Evolutionary conservation across 1,139 yeast species (phyloP).

Genomic region (Debaryomyces singareniensis): DNA sequence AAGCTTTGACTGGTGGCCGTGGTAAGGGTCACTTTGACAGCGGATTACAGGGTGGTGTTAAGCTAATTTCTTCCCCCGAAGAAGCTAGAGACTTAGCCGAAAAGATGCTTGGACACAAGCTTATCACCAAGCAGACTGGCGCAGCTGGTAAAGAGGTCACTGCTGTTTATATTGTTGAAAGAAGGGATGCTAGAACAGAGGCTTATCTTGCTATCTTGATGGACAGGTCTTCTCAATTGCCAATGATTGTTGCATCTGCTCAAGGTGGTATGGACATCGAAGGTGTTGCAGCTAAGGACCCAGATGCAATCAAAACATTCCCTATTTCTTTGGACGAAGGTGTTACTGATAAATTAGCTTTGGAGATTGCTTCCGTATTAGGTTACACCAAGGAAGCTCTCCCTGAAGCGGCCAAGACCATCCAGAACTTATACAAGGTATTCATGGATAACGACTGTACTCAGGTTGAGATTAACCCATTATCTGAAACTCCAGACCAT

Average conservation of each 20-base stretch:
- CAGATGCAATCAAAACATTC: conserved; percentile 88
- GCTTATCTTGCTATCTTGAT: conserved; percentile 91
- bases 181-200: conserved; percentile 90
- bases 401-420: conserved; percentile 82
- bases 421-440: conserved; percentile 81
- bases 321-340: conserved; percentile 73
- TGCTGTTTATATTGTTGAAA: conserved; percentile 93
- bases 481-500: conserved; percentile 87
- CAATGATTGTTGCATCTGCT: conserved; percentile 90
- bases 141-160: conserved; percentile 95
- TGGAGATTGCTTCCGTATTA: conserved; percentile 67
- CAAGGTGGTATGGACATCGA: conserved; percentile 99
- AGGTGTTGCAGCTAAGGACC: conserved; percentile 92
- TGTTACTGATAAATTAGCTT: conserved; percentile 73
- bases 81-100: conserved; percentile 84
- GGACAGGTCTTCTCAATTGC: conserved; percentile 89
- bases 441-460: conserved; percentile 92
- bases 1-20: conserved; percentile 98
- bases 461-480: conserved; percentile 97
- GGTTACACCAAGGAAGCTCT: conserved; percentile 78
- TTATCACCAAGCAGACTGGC: conserved; percentile 97
- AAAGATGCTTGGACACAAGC: conserved; percentile 87
- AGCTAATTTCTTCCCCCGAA: conserved; percentile 76
- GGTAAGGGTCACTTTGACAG: conserved; percentile 98
- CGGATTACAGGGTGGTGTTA: conserved; percentile 96